Evolutionary conservation across 352 stramenopile species (phyloP).

Genomic region (Pythium dissotocum): DNA sequence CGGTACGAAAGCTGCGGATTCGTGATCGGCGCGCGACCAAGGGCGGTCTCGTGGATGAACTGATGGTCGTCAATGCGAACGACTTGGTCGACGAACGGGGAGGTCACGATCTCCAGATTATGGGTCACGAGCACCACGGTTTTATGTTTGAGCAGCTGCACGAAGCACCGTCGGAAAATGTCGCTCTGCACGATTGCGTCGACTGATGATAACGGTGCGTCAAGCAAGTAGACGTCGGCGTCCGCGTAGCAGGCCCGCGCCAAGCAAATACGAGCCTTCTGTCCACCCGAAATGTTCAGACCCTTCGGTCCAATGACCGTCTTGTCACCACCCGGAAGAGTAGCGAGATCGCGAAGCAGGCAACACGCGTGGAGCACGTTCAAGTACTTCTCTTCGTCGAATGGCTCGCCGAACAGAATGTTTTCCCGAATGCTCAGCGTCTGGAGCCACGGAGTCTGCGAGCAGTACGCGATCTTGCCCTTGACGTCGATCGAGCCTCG

Average conservation of each 20-base stretch:
- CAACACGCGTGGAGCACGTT: slow-evolving; percentile 59
- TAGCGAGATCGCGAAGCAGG: slow-evolving; percentile 76
- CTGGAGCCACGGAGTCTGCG: slow-evolving; percentile 89
- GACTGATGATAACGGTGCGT: slow-evolving; percentile 89
- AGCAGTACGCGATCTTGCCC: slow-evolving; percentile 48
- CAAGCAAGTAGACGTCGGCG: slow-evolving; percentile 74
- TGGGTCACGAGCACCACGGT: slow-evolving; percentile 90
- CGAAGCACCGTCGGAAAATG: slow-evolving; percentile 57
- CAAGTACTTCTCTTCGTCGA: slow-evolving; percentile 36
- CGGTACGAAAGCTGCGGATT: slow-evolving; percentile 18
- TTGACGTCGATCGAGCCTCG: slow-evolving; percentile 29
- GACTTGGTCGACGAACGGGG: slow-evolving; percentile 29
- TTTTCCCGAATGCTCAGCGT: slow-evolving; percentile 91
- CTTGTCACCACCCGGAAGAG: slow-evolving; percentile 78
- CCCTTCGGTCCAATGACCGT: slow-evolving; percentile 94
- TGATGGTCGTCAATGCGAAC: slow-evolving; percentile 27
- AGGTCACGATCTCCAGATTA: slow-evolving; percentile 46
- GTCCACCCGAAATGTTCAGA: slow-evolving; percentile 90
- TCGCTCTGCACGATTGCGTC: slow-evolving; percentile 92
- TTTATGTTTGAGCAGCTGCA: slow-evolving; percentile 29
- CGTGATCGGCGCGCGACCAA: slow-evolving; percentile 7
- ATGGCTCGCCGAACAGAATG: slow-evolving; percentile 84
- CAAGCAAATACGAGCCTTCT: slow-evolving; percentile 71
- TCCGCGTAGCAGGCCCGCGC: slow-evolving; percentile 57
- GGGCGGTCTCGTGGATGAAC: slow-evolving; percentile 24